A percentile compares a stretch with the other conserved stretches of the same genome.
phyloP scores from a whole-genome alignment of 257 asterid genomes.

The Coffea eugenioides region DNA sequence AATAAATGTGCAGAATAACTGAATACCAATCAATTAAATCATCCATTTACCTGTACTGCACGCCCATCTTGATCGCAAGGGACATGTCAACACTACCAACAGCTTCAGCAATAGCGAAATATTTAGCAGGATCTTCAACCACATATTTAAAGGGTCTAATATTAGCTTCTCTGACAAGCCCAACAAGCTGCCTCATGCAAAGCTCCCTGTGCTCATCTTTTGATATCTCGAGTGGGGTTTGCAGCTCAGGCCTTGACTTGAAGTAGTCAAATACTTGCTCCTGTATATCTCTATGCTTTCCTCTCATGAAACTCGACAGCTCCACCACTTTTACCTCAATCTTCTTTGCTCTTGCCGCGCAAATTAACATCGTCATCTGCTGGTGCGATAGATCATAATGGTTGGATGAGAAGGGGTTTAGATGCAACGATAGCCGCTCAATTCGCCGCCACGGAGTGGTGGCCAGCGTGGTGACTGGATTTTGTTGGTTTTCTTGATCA shows the following conservation, averaged over 20 bases:
- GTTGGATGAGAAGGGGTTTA: constrained; percentile 27
- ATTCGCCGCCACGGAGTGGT: constrained; percentile 40
- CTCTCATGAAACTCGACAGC: constrained; percentile 71
- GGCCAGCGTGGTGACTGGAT: not conserved
- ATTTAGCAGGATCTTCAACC: constrained; percentile 78
- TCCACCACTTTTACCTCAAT: constrained; percentile 44
- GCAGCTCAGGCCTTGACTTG: constrained; percentile 84
- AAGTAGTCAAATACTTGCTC: constrained; percentile 70
- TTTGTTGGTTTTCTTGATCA: constrained; percentile 11
- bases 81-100: constrained; percentile 97
- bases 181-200: constrained; percentile 81
- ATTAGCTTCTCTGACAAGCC: constrained; percentile 81
- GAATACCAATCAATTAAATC: not conserved
- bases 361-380: constrained; percentile 35
- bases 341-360: constrained; percentile 55
- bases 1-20: too few relatives aligned
- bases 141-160: constrained; percentile 69
- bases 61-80: constrained; percentile 91
- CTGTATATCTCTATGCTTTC: constrained; percentile 74
- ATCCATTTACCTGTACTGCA: constrained; percentile 75
- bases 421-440: constrained; percentile 50
- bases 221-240: constrained; percentile 85
- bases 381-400: constrained; percentile 1
- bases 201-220: constrained; percentile 90
- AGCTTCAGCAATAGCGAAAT: constrained; percentile 84